phyloP scores from a whole-genome alignment of 148 eudicot genomes.

The Euryodendron excelsum region DNA sequence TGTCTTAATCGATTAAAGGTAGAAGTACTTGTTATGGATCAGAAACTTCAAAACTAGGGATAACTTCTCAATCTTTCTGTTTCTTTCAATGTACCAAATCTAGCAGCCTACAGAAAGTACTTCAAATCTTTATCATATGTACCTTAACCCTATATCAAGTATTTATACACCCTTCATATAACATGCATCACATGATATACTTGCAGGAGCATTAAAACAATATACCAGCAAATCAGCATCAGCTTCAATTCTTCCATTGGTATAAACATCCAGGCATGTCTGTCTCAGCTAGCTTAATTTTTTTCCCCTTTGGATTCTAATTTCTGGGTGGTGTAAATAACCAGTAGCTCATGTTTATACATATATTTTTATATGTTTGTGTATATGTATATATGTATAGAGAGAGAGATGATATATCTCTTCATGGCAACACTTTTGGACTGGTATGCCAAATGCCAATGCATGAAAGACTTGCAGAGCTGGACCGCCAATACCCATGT shows the following conservation, averaged over 20 bases:
- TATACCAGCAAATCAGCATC: background rate
- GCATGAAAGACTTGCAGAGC: constrained; percentile 38
- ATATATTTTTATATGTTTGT: too few species aligned
- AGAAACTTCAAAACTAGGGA: background rate
- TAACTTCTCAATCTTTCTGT: background rate
- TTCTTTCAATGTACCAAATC: constrained; percentile 22
- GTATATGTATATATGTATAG: background rate
- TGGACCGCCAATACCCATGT: constrained; percentile 10
- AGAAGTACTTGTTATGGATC: background rate
- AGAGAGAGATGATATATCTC: background rate
- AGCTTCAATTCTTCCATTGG: constrained; percentile 4
- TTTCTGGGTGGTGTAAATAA: background rate
- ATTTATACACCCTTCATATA: background rate
- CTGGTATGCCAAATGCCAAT: constrained; percentile 22
- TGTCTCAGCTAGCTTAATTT: background rate
- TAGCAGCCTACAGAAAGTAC: constrained; percentile 10
- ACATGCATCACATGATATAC: constrained; percentile 24
- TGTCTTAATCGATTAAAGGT: background rate
- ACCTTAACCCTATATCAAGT: constrained; percentile 2
- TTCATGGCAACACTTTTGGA: background rate
- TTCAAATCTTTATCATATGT: constrained; percentile 14
- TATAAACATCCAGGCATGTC: constrained; percentile 13
- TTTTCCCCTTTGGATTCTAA: background rate
- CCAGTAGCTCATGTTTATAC: too few species aligned
- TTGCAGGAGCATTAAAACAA: constrained; percentile 25